A percentile compares a stretch with the other conserved stretches of the same genome.
Conservation (phyloP, 2,329 filamentous ascomycete species). For the Chaetothyriales sp. region DNA sequence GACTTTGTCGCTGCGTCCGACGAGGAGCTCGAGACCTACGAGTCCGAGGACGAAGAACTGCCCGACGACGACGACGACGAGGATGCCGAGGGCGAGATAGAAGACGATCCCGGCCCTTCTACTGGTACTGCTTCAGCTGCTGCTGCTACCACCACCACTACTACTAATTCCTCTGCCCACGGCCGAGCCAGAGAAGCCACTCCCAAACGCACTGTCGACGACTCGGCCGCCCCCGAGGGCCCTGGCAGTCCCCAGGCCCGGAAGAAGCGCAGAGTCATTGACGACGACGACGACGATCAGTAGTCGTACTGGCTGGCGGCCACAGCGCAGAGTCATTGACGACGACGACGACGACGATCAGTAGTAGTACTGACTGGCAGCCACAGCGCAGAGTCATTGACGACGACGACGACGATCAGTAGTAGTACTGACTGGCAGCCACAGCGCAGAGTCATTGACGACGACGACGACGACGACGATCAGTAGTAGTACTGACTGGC, state of each 20-base stretch:
- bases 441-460: constrained; percentile 17
- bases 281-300: constrained; percentile 17
- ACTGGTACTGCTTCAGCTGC: not conserved
- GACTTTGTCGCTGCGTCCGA: constrained; percentile 52
- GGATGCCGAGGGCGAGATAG: constrained; percentile 26
- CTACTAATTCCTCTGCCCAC: not conserved
- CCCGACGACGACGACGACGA: constrained; percentile 24
- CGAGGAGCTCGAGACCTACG: constrained; percentile 34
- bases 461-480: constrained; percentile 18
- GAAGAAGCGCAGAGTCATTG: constrained; percentile 18
- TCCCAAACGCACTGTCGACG: constrained; percentile 8
- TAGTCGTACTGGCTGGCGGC: not conserved
- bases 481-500: too few relatives aligned
- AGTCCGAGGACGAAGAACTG: constrained; percentile 30
- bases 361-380: too few relatives aligned
- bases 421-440: too few relatives aligned
- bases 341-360: constrained; percentile 17
- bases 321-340: too few relatives aligned
- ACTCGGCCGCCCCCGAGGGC: constrained; percentile 11
- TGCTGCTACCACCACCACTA: not conserved
- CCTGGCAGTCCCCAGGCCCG: constrained; percentile 11
- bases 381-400: constrained; percentile 18
- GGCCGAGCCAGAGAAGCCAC: constrained; percentile 1
- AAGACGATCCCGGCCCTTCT: constrained; percentile 10
- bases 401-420: constrained; percentile 17